Evolutionary conservation across 2,329 filamentous ascomycete species (phyloP), one percentile per base, ranked within the genome.

Genomic region (Xylariaceae sp.): DNA sequence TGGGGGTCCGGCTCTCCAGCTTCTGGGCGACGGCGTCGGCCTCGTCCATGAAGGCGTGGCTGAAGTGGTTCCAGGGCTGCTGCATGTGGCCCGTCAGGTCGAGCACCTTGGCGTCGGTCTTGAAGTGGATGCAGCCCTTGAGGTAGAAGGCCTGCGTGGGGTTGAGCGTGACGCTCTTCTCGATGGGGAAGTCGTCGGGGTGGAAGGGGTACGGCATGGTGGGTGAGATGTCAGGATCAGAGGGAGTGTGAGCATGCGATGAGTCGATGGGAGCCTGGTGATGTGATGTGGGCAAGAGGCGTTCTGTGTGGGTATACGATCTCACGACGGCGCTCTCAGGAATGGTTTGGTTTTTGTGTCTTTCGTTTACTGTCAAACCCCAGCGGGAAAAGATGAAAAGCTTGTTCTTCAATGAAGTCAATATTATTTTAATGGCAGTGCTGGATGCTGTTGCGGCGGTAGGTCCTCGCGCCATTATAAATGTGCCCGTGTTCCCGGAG

Each of bases 131-230:
- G 35, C 49, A 51, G 19, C 54, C 52, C 37, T 58, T 60, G 13
- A 63, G 55, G 50, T 51, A 61, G 52, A 58, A 60, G 24, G 45
- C 39, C 16, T 48, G 44, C 3, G 50, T 59, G 15, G 59, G 57
- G 31, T 53, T 33, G 9, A 63, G 48, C 30, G 42, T 31, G 9
- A 47, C 43, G 34, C 51, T 41, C 42, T 49, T 37, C 44, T 63
- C 56, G 51, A 63, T 44, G 48, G 58, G 58, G 56, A 63, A 61
- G 55, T 63, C 60, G 18, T 62, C 50, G 9, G 60, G 60, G 45
- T 53, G 46, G 49, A 63, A 63, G 9, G 60, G 60, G 49, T 61
- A 51, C 44, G 53, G 55, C 57, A 60, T 62, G 42, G 30, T 57
- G 26, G 26, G 4, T 28, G 28, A 16, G 11, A 22, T 22, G 33